Evolutionary conservation across 2,329 filamentous ascomycete genomes (phyloP).

Genomic region (Juglanconis sp.): DNA sequence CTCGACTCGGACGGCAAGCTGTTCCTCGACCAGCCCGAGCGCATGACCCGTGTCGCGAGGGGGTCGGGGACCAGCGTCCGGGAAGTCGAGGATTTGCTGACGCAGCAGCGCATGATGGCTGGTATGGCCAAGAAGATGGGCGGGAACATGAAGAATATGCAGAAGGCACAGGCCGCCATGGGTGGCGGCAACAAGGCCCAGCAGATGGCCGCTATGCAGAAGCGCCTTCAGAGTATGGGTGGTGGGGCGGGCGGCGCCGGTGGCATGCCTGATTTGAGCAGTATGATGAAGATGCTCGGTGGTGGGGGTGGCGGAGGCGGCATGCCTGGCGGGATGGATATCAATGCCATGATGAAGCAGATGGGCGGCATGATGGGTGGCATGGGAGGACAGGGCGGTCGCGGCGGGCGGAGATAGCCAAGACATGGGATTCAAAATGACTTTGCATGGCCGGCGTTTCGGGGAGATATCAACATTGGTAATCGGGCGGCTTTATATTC

Average conservation of each 20-base stretch:
- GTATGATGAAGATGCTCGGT: constrained; percentile 89
- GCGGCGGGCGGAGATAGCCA: constrained; percentile 12
- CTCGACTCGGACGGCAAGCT: constrained; percentile 93
- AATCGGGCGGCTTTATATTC: no score
- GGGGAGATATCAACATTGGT: no score
- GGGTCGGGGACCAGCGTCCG: constrained; percentile 87
- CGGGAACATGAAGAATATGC: constrained; percentile 96
- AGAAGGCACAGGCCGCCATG: constrained; percentile 86
- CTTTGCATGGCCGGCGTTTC: not conserved
- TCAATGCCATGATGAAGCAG: constrained; percentile 30
- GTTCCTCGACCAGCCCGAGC: constrained; percentile 85
- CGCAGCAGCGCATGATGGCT: constrained; percentile 97
- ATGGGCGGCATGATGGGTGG: constrained; percentile 49
- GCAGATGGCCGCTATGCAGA: constrained; percentile 96
- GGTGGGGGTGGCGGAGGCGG: constrained; percentile 65
- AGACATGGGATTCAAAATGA: no score
- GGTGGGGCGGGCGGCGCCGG: constrained; percentile 62
- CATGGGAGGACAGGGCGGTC: constrained; percentile 21
- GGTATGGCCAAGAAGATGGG: constrained; percentile 99
- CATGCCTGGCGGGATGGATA: constrained; percentile 63
- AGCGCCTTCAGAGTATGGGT: constrained; percentile 89
- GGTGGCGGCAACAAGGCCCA: constrained; percentile 87
- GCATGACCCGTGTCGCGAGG: constrained; percentile 87
- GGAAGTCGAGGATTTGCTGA: constrained; percentile 95
- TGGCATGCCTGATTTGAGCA: constrained; percentile 77